A percentile compares a stretch with the other conserved stretches of the same genome.
Evolutionary conservation across 129 eudicot species (phyloP).

Genomic region (Tanacetum coccineum): DNA sequence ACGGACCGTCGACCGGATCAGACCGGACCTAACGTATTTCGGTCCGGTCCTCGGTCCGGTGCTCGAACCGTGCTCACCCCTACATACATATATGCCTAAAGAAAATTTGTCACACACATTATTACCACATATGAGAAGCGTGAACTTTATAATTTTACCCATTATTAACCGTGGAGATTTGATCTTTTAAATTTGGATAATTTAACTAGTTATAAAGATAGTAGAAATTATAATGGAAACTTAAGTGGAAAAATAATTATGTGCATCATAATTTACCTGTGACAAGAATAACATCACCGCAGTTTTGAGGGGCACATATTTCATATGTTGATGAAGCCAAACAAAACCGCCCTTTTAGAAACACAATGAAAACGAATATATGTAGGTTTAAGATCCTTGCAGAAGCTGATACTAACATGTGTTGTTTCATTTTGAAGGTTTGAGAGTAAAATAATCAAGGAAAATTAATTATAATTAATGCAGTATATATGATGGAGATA

Average conservation of each 20-base stretch:
- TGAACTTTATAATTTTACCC: too few relatives aligned
- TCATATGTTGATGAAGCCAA: not conserved
- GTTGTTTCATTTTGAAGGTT: not conserved
- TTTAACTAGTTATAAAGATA: too few relatives aligned
- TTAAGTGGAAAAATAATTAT: not conserved
- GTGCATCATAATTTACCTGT: not conserved
- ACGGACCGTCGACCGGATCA: too few relatives aligned
- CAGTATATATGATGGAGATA: not conserved
- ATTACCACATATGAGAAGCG: too few relatives aligned
- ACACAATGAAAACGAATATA: not conserved
- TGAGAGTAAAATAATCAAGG: not conserved
- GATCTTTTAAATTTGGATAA: too few relatives aligned
- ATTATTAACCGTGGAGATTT: too few relatives aligned
- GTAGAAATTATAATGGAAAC: not conserved
- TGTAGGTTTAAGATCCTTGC: not conserved
- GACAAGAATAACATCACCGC: too few relatives aligned
- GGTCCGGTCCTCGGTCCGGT: too few relatives aligned
- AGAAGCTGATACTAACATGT: not conserved
- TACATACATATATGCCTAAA: too few relatives aligned
- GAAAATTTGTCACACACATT: too few relatives aligned
- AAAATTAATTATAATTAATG: not conserved
- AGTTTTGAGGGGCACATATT: constrained; percentile 7
- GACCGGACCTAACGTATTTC: too few relatives aligned
- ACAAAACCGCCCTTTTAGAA: not conserved
- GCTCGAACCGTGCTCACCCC: too few relatives aligned